A percentile compares a stretch with the other conserved stretches of the same genome.
phyloP scores from a whole-genome alignment of 176 grass and related monocot species.

The Lolium multiflorum region DNA sequence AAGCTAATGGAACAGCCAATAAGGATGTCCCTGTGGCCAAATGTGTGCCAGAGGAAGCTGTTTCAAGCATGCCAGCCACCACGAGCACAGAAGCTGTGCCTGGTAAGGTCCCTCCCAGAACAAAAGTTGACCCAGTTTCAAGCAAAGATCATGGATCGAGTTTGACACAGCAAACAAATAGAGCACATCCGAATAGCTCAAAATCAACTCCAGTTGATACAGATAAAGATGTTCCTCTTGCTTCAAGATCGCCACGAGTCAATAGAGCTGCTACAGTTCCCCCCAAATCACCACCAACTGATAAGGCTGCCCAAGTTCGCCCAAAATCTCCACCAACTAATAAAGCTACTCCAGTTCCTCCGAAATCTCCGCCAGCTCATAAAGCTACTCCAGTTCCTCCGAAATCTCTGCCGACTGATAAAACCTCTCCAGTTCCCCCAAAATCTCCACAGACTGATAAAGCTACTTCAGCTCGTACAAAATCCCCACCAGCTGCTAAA shows the following conservation, averaged over 20 bases:
- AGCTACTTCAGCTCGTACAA: conserved; percentile 25
- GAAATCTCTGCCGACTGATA: conserved; percentile 41
- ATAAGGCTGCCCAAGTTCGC: conserved; percentile 31
- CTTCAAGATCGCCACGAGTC: conserved; percentile 42
- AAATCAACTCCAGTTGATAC: conserved; percentile 44
- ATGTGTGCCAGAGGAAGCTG: conserved; percentile 38
- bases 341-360: conserved; percentile 29
- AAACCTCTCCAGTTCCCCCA: conserved; percentile 24
- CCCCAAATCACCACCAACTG: conserved; percentile 19
- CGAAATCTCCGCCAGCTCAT: conserved; percentile 39
- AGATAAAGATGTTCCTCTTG: conserved; percentile 44
- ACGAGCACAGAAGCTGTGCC: conserved; percentile 32
- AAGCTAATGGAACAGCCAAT: conserved; percentile 37
- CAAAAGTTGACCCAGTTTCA: conserved; percentile 44
- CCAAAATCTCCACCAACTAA: conserved; percentile 29
- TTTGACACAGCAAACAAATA: conserved; percentile 37
- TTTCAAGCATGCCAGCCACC: conserved; percentile 28
- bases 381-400: conserved; percentile 27
- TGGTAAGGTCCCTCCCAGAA: conserved; percentile 21
- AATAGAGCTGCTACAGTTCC: conserved; percentile 27
- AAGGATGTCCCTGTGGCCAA: conserved; percentile 40
- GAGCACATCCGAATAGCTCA: conserved; percentile 31
- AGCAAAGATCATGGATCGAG: conserved; percentile 42
- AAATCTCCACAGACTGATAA: conserved; percentile 44
- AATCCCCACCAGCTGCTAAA: conserved; percentile 43